Percentiles rank a stretch among this genome's conserved stretches.
Evolutionary conservation across 805 yeast genomes (phyloP).

Genomic region (Cyberlindnera xylosilytica): DNA sequence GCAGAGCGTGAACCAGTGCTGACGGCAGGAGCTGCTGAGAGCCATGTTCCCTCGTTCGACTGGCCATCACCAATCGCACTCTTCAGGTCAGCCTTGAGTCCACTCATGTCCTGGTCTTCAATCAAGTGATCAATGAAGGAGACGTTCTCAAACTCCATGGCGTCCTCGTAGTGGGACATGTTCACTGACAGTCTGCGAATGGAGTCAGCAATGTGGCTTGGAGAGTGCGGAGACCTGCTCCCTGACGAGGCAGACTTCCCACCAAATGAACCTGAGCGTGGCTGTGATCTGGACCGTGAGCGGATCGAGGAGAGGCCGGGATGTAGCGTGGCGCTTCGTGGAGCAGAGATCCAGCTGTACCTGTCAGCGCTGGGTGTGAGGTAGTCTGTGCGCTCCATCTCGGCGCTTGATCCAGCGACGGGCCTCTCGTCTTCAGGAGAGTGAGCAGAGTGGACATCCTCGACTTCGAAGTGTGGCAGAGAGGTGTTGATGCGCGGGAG

Average conservation of each 20-base stretch:
- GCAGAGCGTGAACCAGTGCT: slow-evolving; percentile 1
- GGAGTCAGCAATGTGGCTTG: background rate
- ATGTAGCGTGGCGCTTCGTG: background rate
- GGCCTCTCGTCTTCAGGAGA: background rate
- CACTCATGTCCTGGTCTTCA: slow-evolving; percentile 12
- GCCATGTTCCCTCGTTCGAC: slow-evolving; percentile 19
- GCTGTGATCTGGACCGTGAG: slow-evolving; percentile 1
- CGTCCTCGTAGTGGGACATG: slow-evolving; percentile 7
- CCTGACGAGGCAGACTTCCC: background rate
- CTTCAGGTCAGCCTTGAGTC: slow-evolving; percentile 20
- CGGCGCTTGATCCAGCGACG: background rate
- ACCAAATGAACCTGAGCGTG: slow-evolving; percentile 5
- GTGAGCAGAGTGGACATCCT: background rate
- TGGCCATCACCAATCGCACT: slow-evolving; percentile 18
- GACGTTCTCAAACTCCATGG: slow-evolving; percentile 5
- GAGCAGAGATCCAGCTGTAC: background rate
- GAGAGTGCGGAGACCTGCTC: slow-evolving; percentile 3
- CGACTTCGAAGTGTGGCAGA: background rate
- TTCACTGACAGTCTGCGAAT: background rate
- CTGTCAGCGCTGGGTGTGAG: background rate
- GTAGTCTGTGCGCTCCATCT: slow-evolving; percentile 3
- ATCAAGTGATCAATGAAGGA: slow-evolving; percentile 15
- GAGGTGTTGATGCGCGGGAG: background rate
- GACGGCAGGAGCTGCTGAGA: slow-evolving; percentile 4
- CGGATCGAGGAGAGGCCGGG: background rate